Evolutionary conservation across 805 yeast genomes (phyloP).

Genomic region (Saccharomycopsis amapae): DNA sequence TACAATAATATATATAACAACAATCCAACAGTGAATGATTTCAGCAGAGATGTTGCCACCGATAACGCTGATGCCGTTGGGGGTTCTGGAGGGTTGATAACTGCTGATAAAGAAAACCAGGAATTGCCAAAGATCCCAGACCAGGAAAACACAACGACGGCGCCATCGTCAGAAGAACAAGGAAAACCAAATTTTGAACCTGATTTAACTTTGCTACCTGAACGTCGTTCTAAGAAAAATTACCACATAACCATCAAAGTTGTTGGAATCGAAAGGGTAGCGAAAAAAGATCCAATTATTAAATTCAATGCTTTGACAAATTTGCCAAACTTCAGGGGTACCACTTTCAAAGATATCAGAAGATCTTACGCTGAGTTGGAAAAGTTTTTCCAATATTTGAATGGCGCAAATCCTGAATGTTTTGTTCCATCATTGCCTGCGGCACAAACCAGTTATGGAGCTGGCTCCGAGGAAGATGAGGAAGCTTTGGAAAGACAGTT

Average conservation of each 20-base stretch:
- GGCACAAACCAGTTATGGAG: conserved; percentile 68
- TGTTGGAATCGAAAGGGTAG: conserved; percentile 62
- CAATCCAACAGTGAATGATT: background rate
- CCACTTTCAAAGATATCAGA: conserved; percentile 62
- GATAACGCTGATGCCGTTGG: background rate
- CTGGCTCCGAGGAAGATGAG: conserved; percentile 77
- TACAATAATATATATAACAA: background rate
- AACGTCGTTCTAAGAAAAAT: conserved; percentile 26
- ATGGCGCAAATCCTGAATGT: conserved; percentile 80
- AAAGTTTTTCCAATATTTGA: conserved; percentile 68
- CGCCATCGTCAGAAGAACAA: conserved; percentile 17
- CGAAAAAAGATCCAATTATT: conserved; percentile 64
- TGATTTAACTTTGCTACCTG: conserved; percentile 23
- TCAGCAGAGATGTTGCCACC: background rate
- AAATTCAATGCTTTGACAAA: conserved; percentile 60
- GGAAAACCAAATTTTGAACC: conserved; percentile 13
- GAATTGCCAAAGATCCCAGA: conserved; percentile 12
- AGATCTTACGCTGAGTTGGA: conserved; percentile 75
- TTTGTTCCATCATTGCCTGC: conserved; percentile 86
- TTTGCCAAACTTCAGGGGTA: conserved; percentile 69
- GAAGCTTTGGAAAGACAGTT: conserved; percentile 47
- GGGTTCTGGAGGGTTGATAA: no score
- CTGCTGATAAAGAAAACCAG: conserved; percentile 6
- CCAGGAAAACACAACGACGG: conserved; percentile 3
- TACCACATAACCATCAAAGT: conserved; percentile 48